These are phyloP conservation scores for Celoporthe dispersa DNA, from an alignment of 2,329 filamentous ascomycete genomes.

Conservation along the genomic window DNA sequence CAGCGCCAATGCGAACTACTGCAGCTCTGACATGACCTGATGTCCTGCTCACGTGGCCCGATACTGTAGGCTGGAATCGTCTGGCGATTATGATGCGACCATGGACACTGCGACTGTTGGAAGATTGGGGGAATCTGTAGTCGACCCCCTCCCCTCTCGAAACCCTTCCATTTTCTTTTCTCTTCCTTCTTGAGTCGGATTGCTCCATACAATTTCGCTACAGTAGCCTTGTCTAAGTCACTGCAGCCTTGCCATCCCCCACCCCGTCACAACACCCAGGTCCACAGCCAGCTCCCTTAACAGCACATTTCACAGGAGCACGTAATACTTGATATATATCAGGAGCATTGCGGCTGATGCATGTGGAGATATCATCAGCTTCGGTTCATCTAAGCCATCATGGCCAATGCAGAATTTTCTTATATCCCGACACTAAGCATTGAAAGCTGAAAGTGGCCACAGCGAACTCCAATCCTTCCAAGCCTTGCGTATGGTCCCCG, in stretches of 20 bases:
- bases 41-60: conserved; percentile 5
- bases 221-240: conserved; percentile 11
- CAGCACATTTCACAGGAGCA: neutral
- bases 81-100: neutral
- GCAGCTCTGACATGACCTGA: conserved; percentile 8
- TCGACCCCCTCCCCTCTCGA: too few relatives aligned
- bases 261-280: neutral
- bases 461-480: neutral
- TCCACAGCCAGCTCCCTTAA: neutral
- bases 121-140: neutral
- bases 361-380: neutral
- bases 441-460: neutral
- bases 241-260: neutral
- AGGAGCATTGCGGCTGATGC: neutral
- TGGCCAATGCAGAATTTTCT: neutral
- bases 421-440: neutral
- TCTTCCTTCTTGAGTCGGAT: neutral
- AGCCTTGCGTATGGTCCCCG: neutral
- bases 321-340: neutral
- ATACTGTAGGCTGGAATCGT: conserved; percentile 5
- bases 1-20: conserved; percentile 11
- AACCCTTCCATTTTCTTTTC: neutral
- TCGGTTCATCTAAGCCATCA: neutral
- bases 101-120: neutral
- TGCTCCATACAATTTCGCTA: neutral